Evolutionary conservation across 345 rosid genomes (phyloP), one percentile per base, ranked within the genome.

Genomic region (Carallia brachiata): DNA sequence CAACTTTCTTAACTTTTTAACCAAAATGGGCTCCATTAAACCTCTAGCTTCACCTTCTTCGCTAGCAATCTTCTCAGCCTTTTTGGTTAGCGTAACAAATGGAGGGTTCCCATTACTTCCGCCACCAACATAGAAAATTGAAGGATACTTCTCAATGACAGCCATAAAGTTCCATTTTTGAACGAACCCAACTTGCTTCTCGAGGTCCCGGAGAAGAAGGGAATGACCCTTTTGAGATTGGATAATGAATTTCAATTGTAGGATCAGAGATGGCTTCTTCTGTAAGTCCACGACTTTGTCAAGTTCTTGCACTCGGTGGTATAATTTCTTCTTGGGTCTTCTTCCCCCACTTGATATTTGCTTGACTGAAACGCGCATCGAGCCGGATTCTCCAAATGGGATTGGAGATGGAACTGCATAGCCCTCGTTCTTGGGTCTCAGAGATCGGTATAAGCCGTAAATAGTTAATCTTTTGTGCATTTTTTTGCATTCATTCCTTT

Each of bases 151-250:
- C 78, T 90, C 93, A 73, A 95, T 84, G 63, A 84, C 67, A 69
- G 88, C 84, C 92, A 95, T 89, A 67, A 90, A 80, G 69, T 92
- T 89, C 98, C 97, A 95, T 79, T 95, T 92, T 15, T 84, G 87
- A 56, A 95, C 91, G 77, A 87, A 89, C 28, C 97, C 97, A 79
- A 90, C 97, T 79, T 92, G 79, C 73, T 90, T 92, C 77, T 95
- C 99, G 8, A 95, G 96, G 85, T 95, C 91, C 36, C 93, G 80
- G n/a, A 92, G 93, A 71, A 85, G 92, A 37, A 92, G 63, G 32
- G 64, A 69, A 62, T 81, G 85, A 48, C 81, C 77, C 75, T 81
- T 90, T 66, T 89, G 93, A 0, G 90, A 75, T 68, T 90, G 90
- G 66, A 92, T 82, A 34, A 95, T 85, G 62, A 97, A 85, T 65